Evolutionary conservation across 805 yeast genomes (phyloP), one percentile per base, ranked within the genome.

Genomic region (Lachancea nothofagi): DNA sequence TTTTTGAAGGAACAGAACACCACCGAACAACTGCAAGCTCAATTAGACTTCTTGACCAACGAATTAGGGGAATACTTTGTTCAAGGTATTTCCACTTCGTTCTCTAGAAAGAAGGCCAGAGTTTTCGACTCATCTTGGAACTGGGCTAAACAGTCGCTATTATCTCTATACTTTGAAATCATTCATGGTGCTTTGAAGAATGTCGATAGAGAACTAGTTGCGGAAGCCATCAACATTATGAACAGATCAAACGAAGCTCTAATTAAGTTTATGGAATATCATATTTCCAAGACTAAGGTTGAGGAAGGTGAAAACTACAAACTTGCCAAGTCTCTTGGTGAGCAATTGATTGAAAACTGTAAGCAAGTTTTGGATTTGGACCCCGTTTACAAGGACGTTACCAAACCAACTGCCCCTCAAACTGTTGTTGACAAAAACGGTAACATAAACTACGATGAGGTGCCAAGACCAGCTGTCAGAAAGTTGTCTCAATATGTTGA

Each of bases 61-160:
- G 94, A 83, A 65, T 79, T 83, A 51, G 98, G 98, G 53, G 98
- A 93, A 56, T 80, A 80, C 59, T 93, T 89, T 64, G 89, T 96
- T 36, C 75, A 80, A 43, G 97, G 98, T 61, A 82, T 93, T 55
- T 72, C 80, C 50, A 96, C 97, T 29, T 78, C 82, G 4, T 93
- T 93, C 70, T 84, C 96, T 23, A 74, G 90, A 46, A 75, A 84
- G 68, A 93, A 93, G 72, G 95, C 97, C 21, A 84, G 98, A 71
- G 80, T 83, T 40, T 93, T 90, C 65, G 97, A 93, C 67, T 88
- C 97, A 17, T 88, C 89, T 67, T 93, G 98, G 98, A 94, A 94
- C 67, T 93, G 98, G 98, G 97, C 97, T 34, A 85, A 97, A 67
- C 98, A 93, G 72, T 96, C 93, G 63, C 84, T 93, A 45, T 71